Evolutionary conservation across 306 rosid species (phyloP), one percentile per base, ranked within the genome.

Genomic region (Prunus dulcis): DNA sequence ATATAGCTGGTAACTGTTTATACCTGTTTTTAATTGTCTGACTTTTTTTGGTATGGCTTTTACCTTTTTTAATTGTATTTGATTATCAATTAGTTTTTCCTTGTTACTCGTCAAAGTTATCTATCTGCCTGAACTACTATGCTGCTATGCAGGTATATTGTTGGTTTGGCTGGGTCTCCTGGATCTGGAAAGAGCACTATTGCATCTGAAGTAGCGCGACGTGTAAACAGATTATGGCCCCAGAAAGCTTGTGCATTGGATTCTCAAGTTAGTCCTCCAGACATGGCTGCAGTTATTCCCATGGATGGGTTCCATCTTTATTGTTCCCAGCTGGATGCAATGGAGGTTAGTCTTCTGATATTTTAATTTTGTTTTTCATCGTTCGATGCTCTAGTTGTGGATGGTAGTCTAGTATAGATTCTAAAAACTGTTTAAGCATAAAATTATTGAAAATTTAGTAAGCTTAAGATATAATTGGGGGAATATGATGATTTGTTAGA

Each of bases 231-330:
- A 83, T 78, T 87, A 75, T 92, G 96, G 95, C 82, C 82, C 34
- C 85, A 85, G 72, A 89, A 80, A 79, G 85, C 84, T 80, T 81
- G 88, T 56, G 83, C 92, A 60, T 74, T 86, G 75, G 92, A 89
- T 78, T 88, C 93, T 51, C 88, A 80, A 81, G 86, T 89, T 79
- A 77, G 80, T 66, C 86, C 86, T 79, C 78, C 85, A 25, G 86
- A 90, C 62, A 82, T 95, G 75, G 96, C 98, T 80, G 67, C 67
- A 3, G 89, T 88, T 81, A 45, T 95, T 80, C 96, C 98, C 64
- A 90, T 95, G 97, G 98, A 92, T 72, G 98, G 98, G 18, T 95
- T 92, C 82, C 97, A 92, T 86, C 93, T 89, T 71, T 92, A 95
- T 80, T 91, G 92, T 77, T 90, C 84, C 75, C 93, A 92, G 82